phyloP scores from a whole-genome alignment of 2,329 filamentous ascomycete genomes.

The Aspergillus spinulosporus region DNA sequence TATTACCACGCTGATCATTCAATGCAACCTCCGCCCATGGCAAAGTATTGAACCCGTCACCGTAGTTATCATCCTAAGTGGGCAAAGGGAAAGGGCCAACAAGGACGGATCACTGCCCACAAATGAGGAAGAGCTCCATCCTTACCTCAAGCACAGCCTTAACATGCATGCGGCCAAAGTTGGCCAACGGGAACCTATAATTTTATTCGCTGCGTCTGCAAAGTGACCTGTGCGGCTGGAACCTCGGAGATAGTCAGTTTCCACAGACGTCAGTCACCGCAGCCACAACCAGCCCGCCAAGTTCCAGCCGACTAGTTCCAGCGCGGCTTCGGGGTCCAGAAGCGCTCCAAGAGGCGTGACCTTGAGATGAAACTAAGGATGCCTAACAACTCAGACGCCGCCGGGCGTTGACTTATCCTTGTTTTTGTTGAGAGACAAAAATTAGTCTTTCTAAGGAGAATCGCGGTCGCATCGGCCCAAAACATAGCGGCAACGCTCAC shows the following conservation, averaged over 20 bases:
- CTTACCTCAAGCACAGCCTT: constrained; percentile 11
- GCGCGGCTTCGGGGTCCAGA: neutral
- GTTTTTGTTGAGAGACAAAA: constrained; percentile 2
- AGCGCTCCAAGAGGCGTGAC: neutral
- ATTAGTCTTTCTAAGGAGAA: constrained; percentile 3
- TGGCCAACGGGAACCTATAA: neutral
- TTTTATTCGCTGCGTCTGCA: constrained; percentile 5
- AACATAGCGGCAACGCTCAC: neutral
- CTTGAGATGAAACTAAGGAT: constrained; percentile 1
- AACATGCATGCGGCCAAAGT: neutral
- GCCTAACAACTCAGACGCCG: neutral
- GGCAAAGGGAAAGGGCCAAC: neutral
- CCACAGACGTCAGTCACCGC: constrained; percentile 10
- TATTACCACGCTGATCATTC: constrained; percentile 3
- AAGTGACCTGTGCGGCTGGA: constrained; percentile 12
- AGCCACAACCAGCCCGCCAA: constrained; percentile 8
- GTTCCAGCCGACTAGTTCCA: neutral
- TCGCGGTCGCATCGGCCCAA: constrained; percentile 9
- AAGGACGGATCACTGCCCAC: neutral
- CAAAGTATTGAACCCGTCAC: neutral
- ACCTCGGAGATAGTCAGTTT: constrained; percentile 2
- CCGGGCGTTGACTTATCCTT: constrained; percentile 4
- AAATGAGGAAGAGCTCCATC: constrained; percentile 9
- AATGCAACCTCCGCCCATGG: constrained; percentile 1
- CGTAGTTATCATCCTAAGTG: neutral